Evolutionary conservation across 768 basidiomycete species (phyloP), one percentile per base, ranked within the genome.

Genomic region (Amyloporia xantha): DNA sequence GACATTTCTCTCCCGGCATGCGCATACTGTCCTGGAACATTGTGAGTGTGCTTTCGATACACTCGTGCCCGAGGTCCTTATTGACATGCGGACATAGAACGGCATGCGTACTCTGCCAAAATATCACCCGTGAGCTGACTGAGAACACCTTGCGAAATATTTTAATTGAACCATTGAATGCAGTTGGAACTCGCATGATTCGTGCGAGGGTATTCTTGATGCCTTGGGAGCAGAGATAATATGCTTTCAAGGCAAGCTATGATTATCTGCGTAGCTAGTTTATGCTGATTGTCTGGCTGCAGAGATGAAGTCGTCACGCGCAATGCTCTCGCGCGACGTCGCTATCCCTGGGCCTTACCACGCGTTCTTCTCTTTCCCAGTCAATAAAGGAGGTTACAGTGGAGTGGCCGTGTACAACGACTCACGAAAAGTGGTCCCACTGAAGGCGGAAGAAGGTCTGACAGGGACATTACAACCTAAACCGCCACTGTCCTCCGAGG

Each of bases 191-290:
- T 75, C 81, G 3, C 75, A 85, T 58, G 83, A 82, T 59, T 76
- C 77, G n/a, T 84, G 85, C 60, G 82, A 92, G 55, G 84, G 76
- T 1, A 81, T 96, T 48, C 72, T 98, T 28, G 76, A 88, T 48
- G 78, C 85, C 60, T 72, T 98, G 4, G 69, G 81, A 23, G 92
- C 91, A 26, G 91, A 97, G 66, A 88, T 99, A 40, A 78, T 91
- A 27, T 98, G 94, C 67, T 91, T 98, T 54, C 96, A 99, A 82
- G 95, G 95, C 87, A n/a, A 39, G n/a, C n/a, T n/a, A n/a, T n/a
- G n/a, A n/a, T n/a, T n/a, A n/a, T n/a, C n/a, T n/a, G n/a, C n/a
- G n/a, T n/a, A n/a, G n/a, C n/a, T n/a, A n/a, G n/a, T n/a, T n/a
- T n/a, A n/a, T n/a, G n/a, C n/a, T n/a, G n/a, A n/a, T n/a, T n/a